phyloP scores from a whole-genome alignment of 768 basidiomycete species.

The Tulasnella calospora region DNA sequence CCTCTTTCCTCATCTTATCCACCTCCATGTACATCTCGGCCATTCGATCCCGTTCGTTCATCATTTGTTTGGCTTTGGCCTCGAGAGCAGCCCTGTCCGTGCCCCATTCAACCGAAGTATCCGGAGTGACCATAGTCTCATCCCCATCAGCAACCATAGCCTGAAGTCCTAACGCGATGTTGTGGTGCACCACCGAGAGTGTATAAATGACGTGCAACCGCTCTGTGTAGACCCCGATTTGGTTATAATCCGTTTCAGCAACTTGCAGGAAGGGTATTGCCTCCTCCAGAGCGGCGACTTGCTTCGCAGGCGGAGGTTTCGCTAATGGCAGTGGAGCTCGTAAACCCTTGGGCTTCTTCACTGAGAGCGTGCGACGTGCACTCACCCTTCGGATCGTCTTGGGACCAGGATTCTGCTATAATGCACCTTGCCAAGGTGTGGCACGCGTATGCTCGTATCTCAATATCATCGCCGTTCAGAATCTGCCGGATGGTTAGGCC shows the following conservation, averaged over 20 bases:
- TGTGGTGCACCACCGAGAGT: conserved; percentile 66
- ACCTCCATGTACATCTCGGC: conserved; percentile 27
- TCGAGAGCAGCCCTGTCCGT: neutral
- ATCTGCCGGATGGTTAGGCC: conserved; percentile 43
- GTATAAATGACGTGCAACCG: conserved; percentile 67
- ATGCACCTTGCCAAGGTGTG: conserved; percentile 71
- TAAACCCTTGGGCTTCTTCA: neutral
- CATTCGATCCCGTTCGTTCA: conserved; percentile 25
- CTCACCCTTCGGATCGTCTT: conserved; percentile 43
- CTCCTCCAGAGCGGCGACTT: conserved; percentile 45
- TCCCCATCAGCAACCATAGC: conserved; percentile 53
- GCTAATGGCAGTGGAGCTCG: neutral
- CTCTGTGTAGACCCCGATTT: conserved; percentile 55
- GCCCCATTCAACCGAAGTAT: neutral
- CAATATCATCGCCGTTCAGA: conserved; percentile 64
- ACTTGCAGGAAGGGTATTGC: conserved; percentile 57
- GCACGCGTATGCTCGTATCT: conserved; percentile 70
- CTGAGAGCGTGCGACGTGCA: neutral
- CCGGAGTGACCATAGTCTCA: conserved; percentile 34
- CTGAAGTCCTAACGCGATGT: conserved; percentile 53
- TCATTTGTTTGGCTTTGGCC: conserved; percentile 1
- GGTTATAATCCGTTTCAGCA: conserved; percentile 62
- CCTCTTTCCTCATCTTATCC: conserved; percentile 22
- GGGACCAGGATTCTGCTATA: conserved; percentile 42
- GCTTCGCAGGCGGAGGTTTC: conserved; percentile 16